Evolutionary conservation across 768 basidiomycete genomes (phyloP).

Genomic region (Amanita polypyramis): DNA sequence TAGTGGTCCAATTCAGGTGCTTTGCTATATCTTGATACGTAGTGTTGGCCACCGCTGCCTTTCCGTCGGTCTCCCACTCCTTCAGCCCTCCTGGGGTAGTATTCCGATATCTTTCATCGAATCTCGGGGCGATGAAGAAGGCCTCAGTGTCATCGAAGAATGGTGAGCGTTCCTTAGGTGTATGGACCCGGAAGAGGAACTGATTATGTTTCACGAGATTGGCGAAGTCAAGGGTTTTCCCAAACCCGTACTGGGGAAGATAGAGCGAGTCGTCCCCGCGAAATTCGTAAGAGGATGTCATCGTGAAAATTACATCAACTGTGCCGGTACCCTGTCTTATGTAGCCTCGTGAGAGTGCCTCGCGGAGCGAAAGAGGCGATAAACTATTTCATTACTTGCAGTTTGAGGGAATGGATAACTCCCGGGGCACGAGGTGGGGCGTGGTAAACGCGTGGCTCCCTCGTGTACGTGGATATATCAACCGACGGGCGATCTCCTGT

Average conservation of each 20-base stretch:
- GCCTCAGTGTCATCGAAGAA: conserved; percentile 45
- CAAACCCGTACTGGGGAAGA: conserved; percentile 70
- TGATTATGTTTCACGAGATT: conserved; percentile 51
- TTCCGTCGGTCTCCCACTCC: background rate
- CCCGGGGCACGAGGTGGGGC: background rate
- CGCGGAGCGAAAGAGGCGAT: conserved; percentile 15
- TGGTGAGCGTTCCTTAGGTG: conserved; percentile 51
- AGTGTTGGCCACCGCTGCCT: conserved; percentile 17
- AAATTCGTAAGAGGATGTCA: conserved; percentile 18
- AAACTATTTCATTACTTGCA: background rate
- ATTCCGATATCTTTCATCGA: conserved; percentile 35
- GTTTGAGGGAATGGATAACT: conserved; percentile 2
- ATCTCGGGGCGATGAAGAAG: conserved; percentile 61
- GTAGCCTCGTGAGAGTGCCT: conserved; percentile 12
- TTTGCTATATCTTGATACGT: conserved; percentile 54
- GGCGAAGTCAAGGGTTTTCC: conserved; percentile 50
- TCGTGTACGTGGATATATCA: background rate
- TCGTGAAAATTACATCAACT: conserved; percentile 12
- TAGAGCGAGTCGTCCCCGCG: conserved; percentile 16
- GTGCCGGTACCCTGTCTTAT: background rate
- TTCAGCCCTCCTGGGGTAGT: conserved; percentile 22
- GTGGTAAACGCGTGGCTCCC: conserved; percentile 7
- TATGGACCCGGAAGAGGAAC: conserved; percentile 75
- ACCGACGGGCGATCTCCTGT: no score
- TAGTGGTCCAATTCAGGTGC: conserved; percentile 76